Percentiles rank a stretch among this genome's conserved stretches.
Evolutionary conservation across 441 rosid genomes (phyloP).

Genomic region (Cnidoscolus chayamansa): DNA sequence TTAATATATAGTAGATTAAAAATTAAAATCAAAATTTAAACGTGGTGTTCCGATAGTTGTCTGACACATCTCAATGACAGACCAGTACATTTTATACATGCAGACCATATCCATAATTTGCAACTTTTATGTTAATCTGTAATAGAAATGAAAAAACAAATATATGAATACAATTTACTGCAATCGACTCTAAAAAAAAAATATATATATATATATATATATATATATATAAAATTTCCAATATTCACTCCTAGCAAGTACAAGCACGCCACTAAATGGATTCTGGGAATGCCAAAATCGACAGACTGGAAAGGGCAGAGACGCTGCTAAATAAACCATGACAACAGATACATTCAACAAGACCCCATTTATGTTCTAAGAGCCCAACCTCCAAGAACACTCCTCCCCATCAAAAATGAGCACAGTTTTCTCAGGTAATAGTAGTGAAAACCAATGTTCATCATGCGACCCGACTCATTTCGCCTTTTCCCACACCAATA

Average conservation of each 20-base stretch:
- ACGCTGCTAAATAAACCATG: conserved; percentile 10
- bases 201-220: background rate
- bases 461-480: conserved; percentile 10
- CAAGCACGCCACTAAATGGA: conserved; percentile 10
- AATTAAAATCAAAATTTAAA: too few relatives aligned
- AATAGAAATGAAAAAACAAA: too few relatives aligned
- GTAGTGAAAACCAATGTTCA: conserved; percentile 18
- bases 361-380: conserved; percentile 16
- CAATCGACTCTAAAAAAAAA: background rate
- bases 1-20: too few relatives aligned
- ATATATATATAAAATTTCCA: conserved; percentile 13
- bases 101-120: background rate
- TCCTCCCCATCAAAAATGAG: conserved; percentile 13
- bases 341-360: conserved; percentile 7
- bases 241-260: conserved; percentile 8
- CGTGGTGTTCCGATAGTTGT: too few relatives aligned
- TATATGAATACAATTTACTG: too few relatives aligned
- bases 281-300: conserved; percentile 31
- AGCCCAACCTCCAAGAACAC: conserved; percentile 17
- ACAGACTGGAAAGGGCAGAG: conserved; percentile 12
- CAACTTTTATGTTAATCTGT: background rate
- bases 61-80: conserved; percentile 6
- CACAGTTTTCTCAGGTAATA: conserved; percentile 22
- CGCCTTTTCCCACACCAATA: conserved; percentile 4
- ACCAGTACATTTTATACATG: conserved; percentile 5